Evolutionary conservation across 176 grass and related monocot genomes (phyloP).

Genomic region (Carex parvula): DNA sequence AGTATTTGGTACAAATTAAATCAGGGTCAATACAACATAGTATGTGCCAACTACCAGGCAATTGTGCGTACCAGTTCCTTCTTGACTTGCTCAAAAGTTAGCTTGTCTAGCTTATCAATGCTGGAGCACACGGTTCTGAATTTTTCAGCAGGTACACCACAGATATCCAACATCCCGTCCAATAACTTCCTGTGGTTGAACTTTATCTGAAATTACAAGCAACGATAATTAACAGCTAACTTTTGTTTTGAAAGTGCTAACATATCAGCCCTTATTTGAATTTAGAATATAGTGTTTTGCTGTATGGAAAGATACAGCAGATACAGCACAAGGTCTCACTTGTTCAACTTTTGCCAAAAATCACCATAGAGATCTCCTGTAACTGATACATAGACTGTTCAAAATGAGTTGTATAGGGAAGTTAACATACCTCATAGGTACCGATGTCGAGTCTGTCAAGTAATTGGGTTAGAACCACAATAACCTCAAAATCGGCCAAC

Average conservation of each 20-base stretch:
- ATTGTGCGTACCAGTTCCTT: conserved; percentile 74
- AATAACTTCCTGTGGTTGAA: conserved; percentile 90
- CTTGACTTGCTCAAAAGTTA: conserved; percentile 84
- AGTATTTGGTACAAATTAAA: conserved; percentile 12
- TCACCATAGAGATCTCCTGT: background rate
- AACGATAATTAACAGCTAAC: background rate
- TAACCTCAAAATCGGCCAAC: conserved; percentile 91
- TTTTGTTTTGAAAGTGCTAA: background rate
- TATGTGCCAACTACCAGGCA: background rate
- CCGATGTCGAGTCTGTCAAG: conserved; percentile 88
- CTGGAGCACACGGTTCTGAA: conserved; percentile 99
- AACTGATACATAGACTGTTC: background rate
- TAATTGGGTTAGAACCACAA: conserved; percentile 85
- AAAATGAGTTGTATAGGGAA: background rate
- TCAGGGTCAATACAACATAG: background rate
- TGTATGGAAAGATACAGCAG: background rate
- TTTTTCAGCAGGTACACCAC: conserved; percentile 88
- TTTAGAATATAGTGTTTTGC: background rate
- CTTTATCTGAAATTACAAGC: conserved; percentile 52
- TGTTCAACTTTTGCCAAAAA: background rate
- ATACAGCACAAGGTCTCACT: background rate
- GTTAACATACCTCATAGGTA: conserved; percentile 46
- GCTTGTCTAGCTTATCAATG: conserved; percentile 94
- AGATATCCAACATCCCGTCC: conserved; percentile 95
- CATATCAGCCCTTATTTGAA: background rate